Evolutionary conservation across 257 asterid species (phyloP), one percentile per base, ranked within the genome.

Genomic region (Gentiana macrophylla): DNA sequence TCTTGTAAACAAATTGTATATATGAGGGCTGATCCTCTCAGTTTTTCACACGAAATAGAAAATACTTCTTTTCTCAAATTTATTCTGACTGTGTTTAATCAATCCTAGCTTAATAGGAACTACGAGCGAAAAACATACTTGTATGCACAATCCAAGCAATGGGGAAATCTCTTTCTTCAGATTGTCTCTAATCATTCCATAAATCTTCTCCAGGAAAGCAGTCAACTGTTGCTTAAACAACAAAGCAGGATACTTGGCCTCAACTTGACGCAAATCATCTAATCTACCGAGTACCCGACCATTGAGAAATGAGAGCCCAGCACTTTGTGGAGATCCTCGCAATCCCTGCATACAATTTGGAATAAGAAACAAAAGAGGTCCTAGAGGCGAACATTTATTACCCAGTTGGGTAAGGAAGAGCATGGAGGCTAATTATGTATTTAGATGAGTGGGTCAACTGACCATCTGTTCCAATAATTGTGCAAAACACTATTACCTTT

Each of bases 191-290:
- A 92, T 85, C 83, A 83, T 73, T 62, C 98, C 98, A 78, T 92
- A 92, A 62, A 92, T 88, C 83, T 92, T 92, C 79, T 92, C 97
- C 74, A 92, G 85, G 79, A 84, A 92, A 75, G 98, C 98, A 67
- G 98, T 92, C 57, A 92, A 97, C 82, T 92, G 98, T 80, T 87
- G 98, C 81, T 92, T 87, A 82, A 92, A 92, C 78, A 92, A 72
- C 72, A 92, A 79, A 59, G 98, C 98, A 63, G 97, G 98, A 70
- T 92, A 92, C 63, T 92, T 92, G 63, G 98, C 98, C 74, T 91
- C 98, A 65, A 91, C 96, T 70, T 91, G 98, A 52, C 98, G 89
- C 63, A 91, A 70, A 80, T 83, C 98, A 72, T 91, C 97, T 62
- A 84, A 76, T 78, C 84, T 81, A 67, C 97, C 94, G 65, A 91